Percentiles rank a stretch among this genome's conserved stretches.
Evolutionary conservation across 768 basidiomycete species (phyloP).

Genomic region (Boletus reticuloceps): DNA sequence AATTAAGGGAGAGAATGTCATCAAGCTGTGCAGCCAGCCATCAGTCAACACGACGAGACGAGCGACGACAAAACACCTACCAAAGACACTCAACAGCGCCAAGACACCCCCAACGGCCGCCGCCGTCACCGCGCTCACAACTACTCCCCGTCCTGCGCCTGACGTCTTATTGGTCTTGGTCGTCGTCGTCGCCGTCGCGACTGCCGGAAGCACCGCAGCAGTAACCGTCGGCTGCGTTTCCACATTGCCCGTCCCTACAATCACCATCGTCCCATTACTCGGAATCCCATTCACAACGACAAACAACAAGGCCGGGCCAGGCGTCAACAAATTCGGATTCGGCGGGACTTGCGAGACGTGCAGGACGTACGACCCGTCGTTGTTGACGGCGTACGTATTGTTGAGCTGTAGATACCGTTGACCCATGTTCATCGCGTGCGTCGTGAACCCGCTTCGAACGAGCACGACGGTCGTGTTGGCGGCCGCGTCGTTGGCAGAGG

Average conservation of each 20-base stretch:
- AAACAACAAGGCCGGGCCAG: slow-evolving; percentile 83
- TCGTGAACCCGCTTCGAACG: slow-evolving; percentile 82
- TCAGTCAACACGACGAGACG: background rate
- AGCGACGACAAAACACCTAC: background rate
- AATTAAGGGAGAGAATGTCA: background rate
- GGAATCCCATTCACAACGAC: slow-evolving; percentile 86
- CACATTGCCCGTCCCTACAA: slow-evolving; percentile 77
- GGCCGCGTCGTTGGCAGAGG: slow-evolving; percentile 61
- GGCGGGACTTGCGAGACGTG: slow-evolving; percentile 83
- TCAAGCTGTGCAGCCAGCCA: background rate
- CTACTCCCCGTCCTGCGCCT: background rate
- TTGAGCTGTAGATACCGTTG: slow-evolving; percentile 81
- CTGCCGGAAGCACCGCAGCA: slow-evolving; percentile 40
- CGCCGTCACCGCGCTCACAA: no score
- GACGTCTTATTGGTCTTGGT: background rate
- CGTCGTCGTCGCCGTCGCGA: slow-evolving; percentile 19
- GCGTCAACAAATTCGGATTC: slow-evolving; percentile 82
- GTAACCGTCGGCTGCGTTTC: slow-evolving; percentile 58
- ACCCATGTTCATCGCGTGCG: slow-evolving; percentile 87
- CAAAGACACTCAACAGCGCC: background rate
- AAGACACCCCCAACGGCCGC: background rate
- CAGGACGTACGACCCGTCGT: slow-evolving; percentile 72
- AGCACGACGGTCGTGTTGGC: slow-evolving; percentile 74
- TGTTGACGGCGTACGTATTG: slow-evolving; percentile 78
- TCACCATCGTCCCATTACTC: slow-evolving; percentile 72